Conservation (phyloP, 257 asterid species). For the Verbascum thapsus region DNA sequence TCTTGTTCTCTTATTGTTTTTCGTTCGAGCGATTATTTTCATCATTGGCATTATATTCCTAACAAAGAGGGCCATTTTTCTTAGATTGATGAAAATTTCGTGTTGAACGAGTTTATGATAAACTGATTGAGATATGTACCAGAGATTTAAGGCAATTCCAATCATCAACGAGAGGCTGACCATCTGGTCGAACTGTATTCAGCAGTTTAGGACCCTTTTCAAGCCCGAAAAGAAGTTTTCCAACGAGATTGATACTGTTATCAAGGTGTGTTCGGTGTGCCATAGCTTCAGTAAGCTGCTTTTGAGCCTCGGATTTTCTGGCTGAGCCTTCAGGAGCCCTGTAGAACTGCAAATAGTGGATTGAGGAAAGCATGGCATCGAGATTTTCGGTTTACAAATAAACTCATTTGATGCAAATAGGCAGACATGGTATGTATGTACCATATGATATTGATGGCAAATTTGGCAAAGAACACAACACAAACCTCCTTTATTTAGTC, state of each 20-base stretch:
- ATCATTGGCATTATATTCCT: no score
- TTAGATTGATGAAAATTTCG: no score
- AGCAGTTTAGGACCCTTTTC: slow-evolving; percentile 65
- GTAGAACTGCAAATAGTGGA: slow-evolving; percentile 22
- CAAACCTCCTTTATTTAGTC: no score
- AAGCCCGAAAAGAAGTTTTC: slow-evolving; percentile 82
- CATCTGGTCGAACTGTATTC: slow-evolving; percentile 57
- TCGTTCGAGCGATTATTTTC: no score
- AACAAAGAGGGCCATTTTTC: no score
- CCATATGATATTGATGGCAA: neutral
- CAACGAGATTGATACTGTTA: slow-evolving; percentile 63
- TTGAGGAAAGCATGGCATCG: neutral
- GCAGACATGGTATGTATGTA: neutral
- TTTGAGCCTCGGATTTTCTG: slow-evolving; percentile 81
- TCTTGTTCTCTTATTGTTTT: no score
- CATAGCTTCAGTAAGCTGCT: slow-evolving; percentile 77
- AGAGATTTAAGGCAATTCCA: slow-evolving; percentile 88
- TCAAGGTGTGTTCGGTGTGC: slow-evolving; percentile 82
- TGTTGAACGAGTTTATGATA: no score
- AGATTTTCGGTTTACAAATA: neutral
- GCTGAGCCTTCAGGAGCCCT: slow-evolving; percentile 78
- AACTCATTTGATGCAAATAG: neutral
- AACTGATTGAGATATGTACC: slow-evolving; percentile 46
- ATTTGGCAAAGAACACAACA: neutral
- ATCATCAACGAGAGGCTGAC: slow-evolving; percentile 85